Base-by-base conservation (phyloP, 2,329 filamentous ascomycete genomes). In the Beauveria caledonica region DNA sequence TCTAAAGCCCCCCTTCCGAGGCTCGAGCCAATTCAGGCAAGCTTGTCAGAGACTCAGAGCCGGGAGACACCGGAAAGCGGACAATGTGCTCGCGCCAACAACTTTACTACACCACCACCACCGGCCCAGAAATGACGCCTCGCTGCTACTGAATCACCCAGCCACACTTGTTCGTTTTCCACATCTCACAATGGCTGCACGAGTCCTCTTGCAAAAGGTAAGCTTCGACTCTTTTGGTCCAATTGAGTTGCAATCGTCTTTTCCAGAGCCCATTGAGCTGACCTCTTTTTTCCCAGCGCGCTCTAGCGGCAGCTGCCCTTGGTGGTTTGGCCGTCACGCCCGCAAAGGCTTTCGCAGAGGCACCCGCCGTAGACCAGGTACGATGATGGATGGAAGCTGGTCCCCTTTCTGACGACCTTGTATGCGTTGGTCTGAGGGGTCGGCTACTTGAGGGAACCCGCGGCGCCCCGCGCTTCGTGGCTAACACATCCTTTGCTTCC, bases 261-360 rank as follows among this genome's bases (percentile, higher is more conserved):
- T 33, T 36, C 36, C 13, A 13, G 42, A 39, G 29, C 27, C 10
- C 44, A 62, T 56, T 64, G 64, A 68, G 66, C 74, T 70, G 65
- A 72, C 69, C 66, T 64, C 60, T 63, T 58, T 61, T 64, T 19
- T 11, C 64, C 64, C 71, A 84, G 79, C 78, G 77, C 74, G 78
- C 77, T 68, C 72, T 74, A 73, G 78, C 81, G 63, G 75, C 80
- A 67, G 72, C 79, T 67, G 73, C 80, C 66, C 74, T 80, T 59
- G 77, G 78, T 66, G 74, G 74, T 67, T 71, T 80, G 68, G 76
- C 75, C 64, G 71, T 82, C 64, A 73, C 73, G 65, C 80, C 80
- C 56, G 73, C 74, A 61, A 74, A 74, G 55, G 78, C 77, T 65
- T 71, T 76, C 66, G 83, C 83, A 69, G 83, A 86, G 72, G 77